Percentiles rank a stretch among this genome's conserved stretches.
These are phyloP conservation scores for Fragilariopsis cylindrus DNA, from an alignment of 108 stramenopile species.

Conservation along the genomic window DNA sequence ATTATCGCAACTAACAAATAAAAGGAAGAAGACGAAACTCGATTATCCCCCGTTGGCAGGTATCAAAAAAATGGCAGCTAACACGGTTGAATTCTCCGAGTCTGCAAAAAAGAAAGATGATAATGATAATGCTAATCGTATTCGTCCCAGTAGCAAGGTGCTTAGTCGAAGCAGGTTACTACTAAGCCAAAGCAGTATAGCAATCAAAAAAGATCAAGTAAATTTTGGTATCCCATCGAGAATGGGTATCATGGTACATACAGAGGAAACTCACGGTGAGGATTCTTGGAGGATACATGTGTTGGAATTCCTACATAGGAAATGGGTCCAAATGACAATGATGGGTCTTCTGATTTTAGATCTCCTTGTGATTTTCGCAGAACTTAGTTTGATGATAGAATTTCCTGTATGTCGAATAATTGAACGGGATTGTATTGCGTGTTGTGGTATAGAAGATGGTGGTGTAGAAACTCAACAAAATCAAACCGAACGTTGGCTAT, in stretches of 20 bases:
- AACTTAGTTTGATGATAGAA: conserved; percentile 40
- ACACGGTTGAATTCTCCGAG: background rate
- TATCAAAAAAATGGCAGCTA: too few relatives aligned
- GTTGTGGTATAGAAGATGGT: conserved; percentile 33
- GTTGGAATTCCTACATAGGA: conserved; percentile 36
- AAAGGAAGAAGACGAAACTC: too few relatives aligned
- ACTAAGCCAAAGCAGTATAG: background rate
- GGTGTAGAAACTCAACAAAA: background rate
- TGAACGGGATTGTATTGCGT: conserved; percentile 57
- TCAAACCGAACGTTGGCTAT: conserved; percentile 23
- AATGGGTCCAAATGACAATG: conserved; percentile 37
- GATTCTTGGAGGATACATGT: conserved; percentile 42
- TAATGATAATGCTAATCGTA: background rate
- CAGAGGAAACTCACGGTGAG: conserved; percentile 34
- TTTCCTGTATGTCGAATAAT: conserved; percentile 50
- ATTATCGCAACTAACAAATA: too few relatives aligned
- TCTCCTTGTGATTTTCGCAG: conserved; percentile 55
- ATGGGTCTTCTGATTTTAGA: conserved; percentile 50
- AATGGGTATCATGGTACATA: conserved; percentile 12
- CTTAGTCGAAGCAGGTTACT: too few relatives aligned
- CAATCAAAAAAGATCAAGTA: conserved; percentile 4
- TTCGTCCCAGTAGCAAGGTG: background rate
- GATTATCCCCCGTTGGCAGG: too few relatives aligned
- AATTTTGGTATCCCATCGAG: conserved; percentile 38
- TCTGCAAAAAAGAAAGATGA: background rate